Conservation (phyloP, 2,329 filamentous ascomycete genomes). For the Paramyrothecium sp. region DNA sequence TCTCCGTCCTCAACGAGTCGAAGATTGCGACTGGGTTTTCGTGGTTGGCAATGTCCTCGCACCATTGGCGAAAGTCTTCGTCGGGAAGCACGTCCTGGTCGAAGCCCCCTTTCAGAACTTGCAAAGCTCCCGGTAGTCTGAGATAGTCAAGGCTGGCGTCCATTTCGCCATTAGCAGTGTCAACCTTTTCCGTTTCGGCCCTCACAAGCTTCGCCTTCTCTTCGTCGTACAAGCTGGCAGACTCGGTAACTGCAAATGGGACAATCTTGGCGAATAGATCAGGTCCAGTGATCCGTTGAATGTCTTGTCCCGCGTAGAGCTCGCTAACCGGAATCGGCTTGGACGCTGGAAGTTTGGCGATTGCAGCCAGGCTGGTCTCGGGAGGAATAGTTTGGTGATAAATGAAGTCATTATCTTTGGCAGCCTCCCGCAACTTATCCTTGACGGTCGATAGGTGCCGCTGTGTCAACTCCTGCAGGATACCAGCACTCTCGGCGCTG, state of each 20-base stretch:
- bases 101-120: constrained; percentile 88
- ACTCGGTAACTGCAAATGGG: constrained; percentile 92
- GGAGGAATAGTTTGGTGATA: constrained; percentile 91
- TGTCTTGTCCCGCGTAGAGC: constrained; percentile 94
- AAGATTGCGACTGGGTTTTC: constrained; percentile 78
- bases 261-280: constrained; percentile 97
- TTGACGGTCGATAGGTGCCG: constrained; percentile 79
- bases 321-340: constrained; percentile 98
- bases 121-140: constrained; percentile 82
- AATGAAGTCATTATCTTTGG: constrained; percentile 97
- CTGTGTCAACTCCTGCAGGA: constrained; percentile 78
- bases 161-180: constrained; percentile 93
- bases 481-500: constrained; percentile 71
- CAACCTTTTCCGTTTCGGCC: constrained; percentile 90
- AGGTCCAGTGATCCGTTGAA: constrained; percentile 92
- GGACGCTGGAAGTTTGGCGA: constrained; percentile 88
- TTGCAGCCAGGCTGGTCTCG: constrained; percentile 76
- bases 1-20: constrained; percentile 74
- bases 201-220: constrained; percentile 95
- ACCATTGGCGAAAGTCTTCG: constrained; percentile 91
- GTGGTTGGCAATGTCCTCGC: constrained; percentile 85
- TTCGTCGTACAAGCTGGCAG: constrained; percentile 94
- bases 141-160: constrained; percentile 92
- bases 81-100: constrained; percentile 87
- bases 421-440: constrained; percentile 72